Evolutionary conservation across 305 asterid genomes (phyloP), one percentile per base, ranked within the genome.

Genomic region (Solanum hybrid): DNA sequence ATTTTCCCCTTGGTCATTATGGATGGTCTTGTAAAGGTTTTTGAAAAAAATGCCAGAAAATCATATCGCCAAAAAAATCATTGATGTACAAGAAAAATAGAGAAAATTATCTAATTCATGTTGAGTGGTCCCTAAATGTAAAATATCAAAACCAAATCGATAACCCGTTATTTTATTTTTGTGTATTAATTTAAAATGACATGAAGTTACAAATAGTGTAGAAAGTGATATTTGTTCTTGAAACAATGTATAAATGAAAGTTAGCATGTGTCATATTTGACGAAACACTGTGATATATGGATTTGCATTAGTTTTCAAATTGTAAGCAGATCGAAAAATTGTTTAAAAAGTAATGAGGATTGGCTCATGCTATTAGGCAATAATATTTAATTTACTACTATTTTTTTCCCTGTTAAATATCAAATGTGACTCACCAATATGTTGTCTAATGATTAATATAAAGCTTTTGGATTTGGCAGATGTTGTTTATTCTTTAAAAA

Each of bases 21-120:
- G 7, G 60, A 42, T 1, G 60, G 60, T 42, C 60, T 42, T 42
- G 60, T 42, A 42, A 42, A 42, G 17, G 60, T 42, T 42, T 42
- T 42, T 32, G 20, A 13, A 42, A 5, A 42, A 42, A 13, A 42
- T 42, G 60, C 17, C 20, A 42, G 20, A 42, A 42, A 42, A 42
- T 0, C 7, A 13, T 42, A 42, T 42, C 7, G 0, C 60, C 20
- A 42, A 42, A 42, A 42, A 4, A 42, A 0, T 42, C 20, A 42
- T 42, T 42, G 20, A 42, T 42, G 6, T 0, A 46, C 60, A 14
- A 5, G 7, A 46, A 46, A 46, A 14, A 46, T 46, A 5, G 60
- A 46, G 60, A 46, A 46, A 46, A 46, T 46, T 46, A 0, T 14
- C 60, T 46, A 46, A 46, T 46, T 46, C 60, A 46, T 46, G 7